These are phyloP conservation scores for Penstemon eatonii DNA, from an alignment of 257 asterid genomes.

Conservation along the genomic window DNA sequence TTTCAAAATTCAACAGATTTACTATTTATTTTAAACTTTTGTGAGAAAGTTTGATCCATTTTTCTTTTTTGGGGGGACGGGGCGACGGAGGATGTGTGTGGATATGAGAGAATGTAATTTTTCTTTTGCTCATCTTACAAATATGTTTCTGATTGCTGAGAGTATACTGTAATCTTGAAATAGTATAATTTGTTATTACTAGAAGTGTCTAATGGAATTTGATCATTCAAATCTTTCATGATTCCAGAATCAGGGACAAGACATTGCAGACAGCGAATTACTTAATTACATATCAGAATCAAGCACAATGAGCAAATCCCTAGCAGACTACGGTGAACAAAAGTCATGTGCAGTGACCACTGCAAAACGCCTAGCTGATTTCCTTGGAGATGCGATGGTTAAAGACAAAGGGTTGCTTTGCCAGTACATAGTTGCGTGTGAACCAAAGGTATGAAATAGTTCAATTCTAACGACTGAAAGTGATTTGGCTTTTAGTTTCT, in stretches of 20 bases:
- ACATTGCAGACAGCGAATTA: slow-evolving; percentile 87
- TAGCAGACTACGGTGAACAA: slow-evolving; percentile 91
- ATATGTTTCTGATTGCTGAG: slow-evolving; percentile 6
- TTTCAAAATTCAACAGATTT: slow-evolving; percentile 5
- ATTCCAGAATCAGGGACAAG: slow-evolving; percentile 89
- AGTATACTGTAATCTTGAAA: slow-evolving; percentile 6
- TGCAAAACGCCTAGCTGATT: slow-evolving; percentile 95
- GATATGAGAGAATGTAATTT: neutral
- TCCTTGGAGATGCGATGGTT: slow-evolving; percentile 97
- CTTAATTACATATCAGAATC: slow-evolving; percentile 96
- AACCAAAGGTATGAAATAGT: slow-evolving; percentile 72
- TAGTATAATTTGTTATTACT: slow-evolving; percentile 8
- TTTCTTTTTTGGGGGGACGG: neutral
- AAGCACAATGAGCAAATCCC: slow-evolving; percentile 99
- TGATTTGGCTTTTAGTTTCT: slow-evolving; percentile 19
- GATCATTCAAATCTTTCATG: slow-evolving; percentile 27
- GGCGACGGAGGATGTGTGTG: too few relatives aligned
- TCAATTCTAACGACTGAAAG: slow-evolving; percentile 10
- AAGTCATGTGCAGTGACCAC: slow-evolving; percentile 98
- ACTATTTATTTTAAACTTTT: slow-evolving; percentile 15
- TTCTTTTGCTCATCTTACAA: slow-evolving; percentile 9
- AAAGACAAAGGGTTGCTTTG: slow-evolving; percentile 95
- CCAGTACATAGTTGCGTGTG: slow-evolving; percentile 96
- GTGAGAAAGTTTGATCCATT: neutral
- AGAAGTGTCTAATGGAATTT: slow-evolving; percentile 18